Percentiles rank a stretch among this genome's conserved stretches.
phyloP scores from a whole-genome alignment of 495 filamentous ascomycete genomes.

The Aspergillus funiculosus region DNA sequence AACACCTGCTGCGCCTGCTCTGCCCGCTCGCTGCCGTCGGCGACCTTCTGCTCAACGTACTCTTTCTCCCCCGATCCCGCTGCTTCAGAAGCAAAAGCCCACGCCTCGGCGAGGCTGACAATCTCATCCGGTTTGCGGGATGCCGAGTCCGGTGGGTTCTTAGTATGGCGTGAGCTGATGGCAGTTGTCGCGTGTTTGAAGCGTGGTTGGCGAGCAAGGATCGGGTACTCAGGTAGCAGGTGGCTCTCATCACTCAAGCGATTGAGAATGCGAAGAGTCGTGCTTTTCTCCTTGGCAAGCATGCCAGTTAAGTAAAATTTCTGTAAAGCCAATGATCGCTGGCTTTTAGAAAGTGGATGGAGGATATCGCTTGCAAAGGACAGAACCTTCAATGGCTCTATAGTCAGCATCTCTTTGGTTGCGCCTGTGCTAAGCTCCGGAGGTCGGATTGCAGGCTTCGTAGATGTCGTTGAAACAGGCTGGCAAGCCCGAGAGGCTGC shows the following conservation, averaged over 20 bases:
- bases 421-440: constrained; percentile 15
- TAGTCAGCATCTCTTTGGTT: constrained; percentile 14
- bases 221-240: constrained; percentile 57
- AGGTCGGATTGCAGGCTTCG: constrained; percentile 28
- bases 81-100: constrained; percentile 46
- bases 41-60: constrained; percentile 35
- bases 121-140: constrained; percentile 31
- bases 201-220: constrained; percentile 41
- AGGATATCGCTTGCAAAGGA: constrained; percentile 55
- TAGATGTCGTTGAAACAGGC: constrained; percentile 23
- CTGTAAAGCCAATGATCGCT: constrained; percentile 58
- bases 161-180: constrained; percentile 23
- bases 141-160: constrained; percentile 15
- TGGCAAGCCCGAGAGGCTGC: constrained; percentile 36
- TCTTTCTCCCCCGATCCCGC: constrained; percentile 32
- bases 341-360: constrained; percentile 50
- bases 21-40: constrained; percentile 28
- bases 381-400: constrained; percentile 32
- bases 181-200: constrained; percentile 39
- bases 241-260: constrained; percentile 65
- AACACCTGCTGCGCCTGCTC: constrained; percentile 30
- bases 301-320: constrained; percentile 55
- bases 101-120: constrained; percentile 37
- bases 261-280: constrained; percentile 47
- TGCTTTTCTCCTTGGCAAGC: constrained; percentile 55